phyloP scores from a whole-genome alignment of 2,329 filamentous ascomycete genomes.

The Diaporthe amygdali region DNA sequence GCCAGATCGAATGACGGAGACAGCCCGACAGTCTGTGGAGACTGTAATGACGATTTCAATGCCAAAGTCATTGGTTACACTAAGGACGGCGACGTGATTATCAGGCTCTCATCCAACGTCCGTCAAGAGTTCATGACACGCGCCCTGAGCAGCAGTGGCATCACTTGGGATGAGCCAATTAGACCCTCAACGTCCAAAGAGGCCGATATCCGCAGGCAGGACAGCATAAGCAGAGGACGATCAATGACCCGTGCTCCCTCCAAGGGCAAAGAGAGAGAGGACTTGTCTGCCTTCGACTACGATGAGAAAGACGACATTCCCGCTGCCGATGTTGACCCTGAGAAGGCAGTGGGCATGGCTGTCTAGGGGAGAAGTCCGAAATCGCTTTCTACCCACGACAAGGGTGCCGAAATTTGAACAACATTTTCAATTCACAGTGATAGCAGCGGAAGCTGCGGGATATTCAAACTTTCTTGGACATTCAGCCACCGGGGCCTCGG shows the following conservation, averaged over 20 bases:
- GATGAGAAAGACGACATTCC: not conserved
- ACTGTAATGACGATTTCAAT: conserved; percentile 18
- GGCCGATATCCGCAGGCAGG: conserved; percentile 1
- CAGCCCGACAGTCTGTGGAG: not conserved
- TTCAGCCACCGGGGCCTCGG: not conserved
- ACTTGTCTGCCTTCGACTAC: not conserved
- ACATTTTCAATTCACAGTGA: not conserved
- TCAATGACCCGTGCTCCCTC: conserved; percentile 12
- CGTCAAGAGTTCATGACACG: conserved; percentile 8
- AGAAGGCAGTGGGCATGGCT: not conserved
- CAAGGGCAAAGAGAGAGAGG: conserved; percentile 29
- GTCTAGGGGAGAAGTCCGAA: too few species aligned
- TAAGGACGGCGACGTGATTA: conserved; percentile 24
- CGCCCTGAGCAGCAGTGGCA: not conserved
- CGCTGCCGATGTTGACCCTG: not conserved
- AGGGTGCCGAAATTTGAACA: not conserved
- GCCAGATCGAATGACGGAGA: conserved; percentile 2
- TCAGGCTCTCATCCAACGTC: conserved; percentile 16
- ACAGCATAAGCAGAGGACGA: conserved; percentile 1
- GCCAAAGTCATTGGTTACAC: conserved; percentile 25
- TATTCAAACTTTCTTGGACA: not conserved
- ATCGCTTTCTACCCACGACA: not conserved
- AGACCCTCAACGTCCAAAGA: not conserved
- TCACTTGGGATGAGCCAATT: conserved; percentile 21
- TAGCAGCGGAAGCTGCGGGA: not conserved